Percentiles rank a stretch among this genome's conserved stretches.
These are phyloP conservation scores for Combretum micranthum DNA, from an alignment of 345 rosid genomes.

Conservation along the genomic window DNA sequence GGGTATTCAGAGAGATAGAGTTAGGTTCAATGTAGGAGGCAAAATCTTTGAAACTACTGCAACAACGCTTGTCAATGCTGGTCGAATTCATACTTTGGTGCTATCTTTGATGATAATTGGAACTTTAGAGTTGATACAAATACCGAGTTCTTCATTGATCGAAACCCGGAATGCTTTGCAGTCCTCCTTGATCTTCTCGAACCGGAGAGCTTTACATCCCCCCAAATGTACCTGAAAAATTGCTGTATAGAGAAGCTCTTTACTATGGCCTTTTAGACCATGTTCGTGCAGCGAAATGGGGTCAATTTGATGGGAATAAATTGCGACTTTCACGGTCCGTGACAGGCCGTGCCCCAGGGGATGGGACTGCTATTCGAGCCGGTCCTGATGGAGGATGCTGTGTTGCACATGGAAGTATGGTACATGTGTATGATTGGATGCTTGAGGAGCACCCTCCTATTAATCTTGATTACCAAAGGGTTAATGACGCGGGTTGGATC, in stretches of 20 bases:
- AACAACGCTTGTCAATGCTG: conserved; percentile 88
- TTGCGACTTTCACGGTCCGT: conserved; percentile 47
- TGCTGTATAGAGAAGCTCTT: conserved; percentile 67
- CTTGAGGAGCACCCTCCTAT: conserved; percentile 74
- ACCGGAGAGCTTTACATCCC: conserved; percentile 85
- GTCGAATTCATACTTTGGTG: conserved; percentile 81
- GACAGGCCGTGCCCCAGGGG: conserved; percentile 87
- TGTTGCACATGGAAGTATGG: conserved; percentile 89
- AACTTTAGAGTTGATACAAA: conserved; percentile 22
- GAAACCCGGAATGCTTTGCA: conserved; percentile 87
- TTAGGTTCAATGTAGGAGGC: conserved; percentile 90
- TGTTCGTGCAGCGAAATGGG: conserved; percentile 75
- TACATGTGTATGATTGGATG: conserved; percentile 87
- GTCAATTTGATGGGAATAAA: conserved; percentile 75
- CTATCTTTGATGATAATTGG: conserved; percentile 80
- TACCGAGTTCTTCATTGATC: conserved; percentile 57
- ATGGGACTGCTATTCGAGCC: conserved; percentile 90
- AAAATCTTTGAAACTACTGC: conserved; percentile 84
- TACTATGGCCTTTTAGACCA: conserved; percentile 81
- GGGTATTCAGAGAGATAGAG: conserved; percentile 65
- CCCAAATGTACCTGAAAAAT: conserved; percentile 53
- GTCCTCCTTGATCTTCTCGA: conserved; percentile 97
- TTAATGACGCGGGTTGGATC: conserved; percentile 83
- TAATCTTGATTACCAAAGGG: conserved; percentile 81
- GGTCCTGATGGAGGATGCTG: conserved; percentile 95